A percentile compares a stretch with the other conserved stretches of the same genome.
Evolutionary conservation across 495 filamentous ascomycete species (phyloP).

Genomic region (Penicillium pulvis): DNA sequence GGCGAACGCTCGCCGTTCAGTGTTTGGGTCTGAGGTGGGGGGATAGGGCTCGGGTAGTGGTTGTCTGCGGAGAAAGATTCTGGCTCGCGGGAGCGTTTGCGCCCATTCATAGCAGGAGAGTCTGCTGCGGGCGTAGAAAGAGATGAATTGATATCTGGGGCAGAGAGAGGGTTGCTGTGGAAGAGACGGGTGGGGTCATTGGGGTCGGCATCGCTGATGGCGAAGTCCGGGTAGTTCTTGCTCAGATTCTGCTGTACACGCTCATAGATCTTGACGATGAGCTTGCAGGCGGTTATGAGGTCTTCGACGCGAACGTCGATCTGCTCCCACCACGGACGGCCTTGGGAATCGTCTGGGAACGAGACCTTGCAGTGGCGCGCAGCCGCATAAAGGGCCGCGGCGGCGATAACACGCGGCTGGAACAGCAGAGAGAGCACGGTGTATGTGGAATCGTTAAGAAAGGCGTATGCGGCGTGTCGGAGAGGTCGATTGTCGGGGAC

Average conservation of each 20-base stretch:
- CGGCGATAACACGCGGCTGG: slow-evolving; percentile 74
- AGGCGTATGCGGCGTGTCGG: slow-evolving; percentile 85
- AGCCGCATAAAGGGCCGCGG: slow-evolving; percentile 84
- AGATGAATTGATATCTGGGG: slow-evolving; percentile 14
- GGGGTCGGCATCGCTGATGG: slow-evolving; percentile 29
- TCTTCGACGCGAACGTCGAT: slow-evolving; percentile 62
- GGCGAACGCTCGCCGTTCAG: slow-evolving; percentile 39
- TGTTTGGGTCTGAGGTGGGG: slow-evolving; percentile 8
- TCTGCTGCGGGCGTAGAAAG: slow-evolving; percentile 25
- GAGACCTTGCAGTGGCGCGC: slow-evolving; percentile 66
- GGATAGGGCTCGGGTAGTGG: slow-evolving; percentile 11
- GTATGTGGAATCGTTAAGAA: slow-evolving; percentile 84
- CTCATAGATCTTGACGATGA: slow-evolving; percentile 76
- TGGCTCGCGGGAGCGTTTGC: slow-evolving; percentile 49
- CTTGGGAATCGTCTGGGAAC: slow-evolving; percentile 71
- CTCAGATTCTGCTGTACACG: slow-evolving; percentile 55
- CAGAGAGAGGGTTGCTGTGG: slow-evolving; percentile 22
- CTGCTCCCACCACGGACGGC: slow-evolving; percentile 86
- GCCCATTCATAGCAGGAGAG: slow-evolving; percentile 29
- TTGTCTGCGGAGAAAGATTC: slow-evolving; percentile 28
- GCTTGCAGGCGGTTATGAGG: slow-evolving; percentile 65
- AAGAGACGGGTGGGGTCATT: slow-evolving; percentile 35
- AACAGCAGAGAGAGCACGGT: slow-evolving; percentile 86
- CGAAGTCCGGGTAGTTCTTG: slow-evolving; percentile 43
- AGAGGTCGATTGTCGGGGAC: slow-evolving; percentile 72